Conservation (phyloP, 176 grass and related monocot species). For the Zea luxurians region DNA sequence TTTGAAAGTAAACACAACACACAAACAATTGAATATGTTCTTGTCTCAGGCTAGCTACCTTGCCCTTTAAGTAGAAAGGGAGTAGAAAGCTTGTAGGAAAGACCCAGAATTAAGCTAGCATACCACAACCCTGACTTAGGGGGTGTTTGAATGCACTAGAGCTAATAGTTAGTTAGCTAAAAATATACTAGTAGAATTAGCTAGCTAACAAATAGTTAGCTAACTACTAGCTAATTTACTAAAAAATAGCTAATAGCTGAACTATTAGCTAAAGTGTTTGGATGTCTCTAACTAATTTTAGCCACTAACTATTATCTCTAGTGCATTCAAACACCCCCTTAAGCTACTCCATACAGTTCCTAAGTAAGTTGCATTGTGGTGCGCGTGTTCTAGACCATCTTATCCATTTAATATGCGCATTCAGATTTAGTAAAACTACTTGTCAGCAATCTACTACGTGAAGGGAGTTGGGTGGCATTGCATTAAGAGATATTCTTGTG, state of each 20-base stretch:
- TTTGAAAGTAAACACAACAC: background rate
- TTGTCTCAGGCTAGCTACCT: background rate
- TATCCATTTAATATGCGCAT: background rate
- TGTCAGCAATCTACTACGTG: background rate
- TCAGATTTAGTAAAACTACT: constrained; percentile 6
- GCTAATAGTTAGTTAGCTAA: too few relatives aligned
- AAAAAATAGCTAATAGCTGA: too few relatives aligned
- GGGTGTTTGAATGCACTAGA: too few relatives aligned
- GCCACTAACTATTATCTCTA: too few relatives aligned
- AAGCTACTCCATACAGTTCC: background rate
- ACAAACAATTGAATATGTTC: background rate
- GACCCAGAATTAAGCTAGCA: background rate
- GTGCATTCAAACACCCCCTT: too few relatives aligned
- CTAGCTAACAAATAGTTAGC: too few relatives aligned
- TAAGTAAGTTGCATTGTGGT: constrained; percentile 3
- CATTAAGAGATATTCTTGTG: background rate
- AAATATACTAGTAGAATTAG: too few relatives aligned
- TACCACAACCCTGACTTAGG: background rate
- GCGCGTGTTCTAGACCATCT: background rate
- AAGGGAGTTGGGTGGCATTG: background rate
- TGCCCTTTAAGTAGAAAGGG: background rate
- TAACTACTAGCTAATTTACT: too few relatives aligned
- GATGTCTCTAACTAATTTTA: too few relatives aligned
- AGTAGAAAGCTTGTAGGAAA: background rate
- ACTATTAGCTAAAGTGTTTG: too few relatives aligned